Percentiles rank a stretch among this genome's conserved stretches.
Evolutionary conservation across 805 yeast species (phyloP).

Genomic region (Pichia insulana): DNA sequence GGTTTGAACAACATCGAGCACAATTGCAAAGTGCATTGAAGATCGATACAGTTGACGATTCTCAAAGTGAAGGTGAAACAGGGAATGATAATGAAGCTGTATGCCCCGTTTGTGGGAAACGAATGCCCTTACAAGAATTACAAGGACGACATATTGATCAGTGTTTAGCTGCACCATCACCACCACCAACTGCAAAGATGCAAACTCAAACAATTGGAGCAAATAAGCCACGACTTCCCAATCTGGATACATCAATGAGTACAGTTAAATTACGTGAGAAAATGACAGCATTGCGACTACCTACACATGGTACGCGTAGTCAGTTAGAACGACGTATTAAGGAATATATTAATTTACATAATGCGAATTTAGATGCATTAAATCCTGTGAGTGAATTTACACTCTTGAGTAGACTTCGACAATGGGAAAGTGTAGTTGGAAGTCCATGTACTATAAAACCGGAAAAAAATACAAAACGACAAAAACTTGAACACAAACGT

Average conservation of each 20-base stretch:
- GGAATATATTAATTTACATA: constrained; percentile 70
- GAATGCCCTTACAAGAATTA: constrained; percentile 45
- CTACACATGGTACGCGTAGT: constrained; percentile 53
- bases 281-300: constrained; percentile 43
- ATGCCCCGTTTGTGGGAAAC: constrained; percentile 61
- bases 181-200: no score
- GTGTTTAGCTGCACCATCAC: constrained; percentile 32
- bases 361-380: constrained; percentile 69
- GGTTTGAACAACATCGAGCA: constrained; percentile 39
- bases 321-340: constrained; percentile 64
- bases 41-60: constrained; percentile 10
- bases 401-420: constrained; percentile 45
- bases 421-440: constrained; percentile 48
- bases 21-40: constrained; percentile 29
- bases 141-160: constrained; percentile 55
- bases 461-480: constrained; percentile 24
- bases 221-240: constrained; percentile 38
- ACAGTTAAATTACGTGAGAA: constrained; percentile 54
- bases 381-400: constrained; percentile 51
- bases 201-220: no score
- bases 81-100: constrained; percentile 30
- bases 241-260: constrained; percentile 53
- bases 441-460: constrained; percentile 5
- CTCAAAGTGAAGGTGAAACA: constrained; percentile 14
- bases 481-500: constrained; percentile 16